A percentile compares a stretch with the other conserved stretches of the same genome.
Conservation (phyloP, 2,329 filamentous ascomycete species). For the Zalaria sp. region DNA sequence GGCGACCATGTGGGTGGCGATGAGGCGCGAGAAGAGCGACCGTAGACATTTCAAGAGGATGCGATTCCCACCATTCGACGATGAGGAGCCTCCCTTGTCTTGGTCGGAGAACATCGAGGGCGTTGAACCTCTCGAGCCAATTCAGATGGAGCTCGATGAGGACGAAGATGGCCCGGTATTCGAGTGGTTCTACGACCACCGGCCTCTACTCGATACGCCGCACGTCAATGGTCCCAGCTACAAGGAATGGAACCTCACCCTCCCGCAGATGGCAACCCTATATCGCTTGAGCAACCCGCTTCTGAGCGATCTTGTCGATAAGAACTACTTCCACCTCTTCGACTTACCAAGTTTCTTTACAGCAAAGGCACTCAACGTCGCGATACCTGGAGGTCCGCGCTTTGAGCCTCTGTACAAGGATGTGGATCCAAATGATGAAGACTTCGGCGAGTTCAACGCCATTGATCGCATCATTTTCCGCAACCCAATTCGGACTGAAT, state of each 20-base stretch:
- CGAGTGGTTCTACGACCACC: slow-evolving; percentile 96
- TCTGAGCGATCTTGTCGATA: slow-evolving; percentile 81
- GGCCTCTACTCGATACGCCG: slow-evolving; percentile 75
- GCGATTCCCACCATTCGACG: slow-evolving; percentile 96
- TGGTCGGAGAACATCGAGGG: slow-evolving; percentile 99
- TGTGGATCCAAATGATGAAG: slow-evolving; percentile 95
- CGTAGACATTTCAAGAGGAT: slow-evolving; percentile 94
- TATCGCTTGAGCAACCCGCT: slow-evolving; percentile 85
- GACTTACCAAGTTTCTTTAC: slow-evolving; percentile 90
- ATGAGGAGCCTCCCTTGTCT: slow-evolving; percentile 91
- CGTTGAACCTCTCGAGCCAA: slow-evolving; percentile 90
- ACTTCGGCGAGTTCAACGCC: slow-evolving; percentile 98
- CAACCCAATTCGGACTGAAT: slow-evolving; percentile 86
- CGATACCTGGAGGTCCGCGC: slow-evolving; percentile 89
- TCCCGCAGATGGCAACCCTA: slow-evolving; percentile 91
- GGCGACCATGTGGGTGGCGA: slow-evolving; percentile 98
- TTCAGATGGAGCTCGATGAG: slow-evolving; percentile 96
- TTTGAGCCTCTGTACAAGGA: slow-evolving; percentile 98
- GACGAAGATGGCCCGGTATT: slow-evolving; percentile 80
- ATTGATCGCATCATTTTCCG: slow-evolving; percentile 99
- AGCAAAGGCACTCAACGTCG: slow-evolving; percentile 91
- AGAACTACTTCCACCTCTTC: slow-evolving; percentile 97
- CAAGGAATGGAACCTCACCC: slow-evolving; percentile 81
- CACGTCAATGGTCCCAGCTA: slow-evolving; percentile 97
- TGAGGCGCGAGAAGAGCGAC: slow-evolving; percentile 96